Base-by-base conservation (phyloP, 768 basidiomycete genomes). In the Leccinellum albellum region DNA sequence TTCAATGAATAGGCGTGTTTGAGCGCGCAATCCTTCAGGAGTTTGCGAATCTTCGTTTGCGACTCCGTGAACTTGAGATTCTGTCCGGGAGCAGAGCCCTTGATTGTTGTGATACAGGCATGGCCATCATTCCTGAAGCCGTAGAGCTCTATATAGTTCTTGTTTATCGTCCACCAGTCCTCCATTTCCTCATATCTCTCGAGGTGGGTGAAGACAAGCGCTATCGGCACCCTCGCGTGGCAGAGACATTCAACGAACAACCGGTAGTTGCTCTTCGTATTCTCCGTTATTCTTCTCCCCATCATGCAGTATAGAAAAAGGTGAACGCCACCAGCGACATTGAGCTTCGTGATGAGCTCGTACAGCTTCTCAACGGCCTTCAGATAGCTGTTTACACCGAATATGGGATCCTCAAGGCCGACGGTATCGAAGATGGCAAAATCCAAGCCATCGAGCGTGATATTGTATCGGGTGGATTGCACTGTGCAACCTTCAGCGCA, bases 301-400 rank as follows among this genome's bases (percentile, higher is more conserved):
- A 70, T 73, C 68, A 79, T 70, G 59, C 72, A 73, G 50, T 73
- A 79, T 3, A 79, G 57, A 4, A 80, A 69, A 15, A 80, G 75
- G 55, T 69, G 74, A 31, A 80, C 64, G 26, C 79, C 78, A 12
- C 66, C 74, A 26, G 56, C 53, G 3, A 32, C 46, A 23, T 53
- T 28, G 12, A 79, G 66, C 10, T 40, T 61, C 10, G 47, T 44
- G 58, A 80, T 62, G 31, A 81, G 74, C 6, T 55, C 44, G 47
- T 64, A 68, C 6, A 70, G 65, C 12, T 61, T 66, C 48, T 61
- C 66, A 7, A 74, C 64, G 0, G 70, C 65, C 4, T 54, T 63
- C 29, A 67, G 53, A 33, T 75, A 66, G 3, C 61, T 60, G 9
- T 67, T 64, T 53, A 74, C 59, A 1, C 63, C 70, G 45, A 66